A percentile compares a stretch with the other conserved stretches of the same genome.
Conservation (phyloP, 2,329 filamentous ascomycete species). For the Aspergillaceae sp. region DNA sequence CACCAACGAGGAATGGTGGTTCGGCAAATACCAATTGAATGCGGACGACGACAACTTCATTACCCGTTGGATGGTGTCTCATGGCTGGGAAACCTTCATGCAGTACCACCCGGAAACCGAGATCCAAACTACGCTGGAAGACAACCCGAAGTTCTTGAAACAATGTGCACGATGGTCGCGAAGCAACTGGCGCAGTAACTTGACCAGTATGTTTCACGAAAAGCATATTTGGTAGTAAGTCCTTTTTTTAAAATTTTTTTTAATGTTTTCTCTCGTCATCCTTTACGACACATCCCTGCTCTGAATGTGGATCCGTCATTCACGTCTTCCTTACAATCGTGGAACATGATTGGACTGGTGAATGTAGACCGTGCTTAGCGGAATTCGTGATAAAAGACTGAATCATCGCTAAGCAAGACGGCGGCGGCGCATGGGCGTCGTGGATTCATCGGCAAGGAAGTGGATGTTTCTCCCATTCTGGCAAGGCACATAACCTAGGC, state of each 20-base stretch:
- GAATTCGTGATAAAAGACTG: constrained; percentile 11
- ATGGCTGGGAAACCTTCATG: constrained; percentile 89
- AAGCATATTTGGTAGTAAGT: constrained; percentile 80
- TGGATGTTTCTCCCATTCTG: constrained; percentile 4
- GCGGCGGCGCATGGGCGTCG: not conserved
- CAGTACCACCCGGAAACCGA: constrained; percentile 89
- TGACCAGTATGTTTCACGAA: constrained; percentile 79
- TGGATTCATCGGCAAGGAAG: not conserved
- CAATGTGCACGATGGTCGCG: constrained; percentile 93
- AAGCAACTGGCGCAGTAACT: constrained; percentile 96
- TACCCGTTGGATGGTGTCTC: constrained; percentile 86
- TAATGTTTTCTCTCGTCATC: not conserved
- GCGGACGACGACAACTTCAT: constrained; percentile 98
- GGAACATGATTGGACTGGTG: not conserved
- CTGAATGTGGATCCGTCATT: not conserved
- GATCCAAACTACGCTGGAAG: constrained; percentile 86
- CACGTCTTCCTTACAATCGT: not conserved
- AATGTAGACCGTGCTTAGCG: not conserved
- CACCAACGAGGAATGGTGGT: constrained; percentile 79
- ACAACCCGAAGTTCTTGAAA: constrained; percentile 78
- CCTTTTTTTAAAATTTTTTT: constrained; percentile 6
- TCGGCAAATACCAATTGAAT: constrained; percentile 74
- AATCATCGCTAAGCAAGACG: not conserved
- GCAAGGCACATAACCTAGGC: constrained; percentile 8
- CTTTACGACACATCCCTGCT: not conserved